Conservation (phyloP, 2,329 filamentous ascomycete species). For the Pseudocercospora crystallina region DNA sequence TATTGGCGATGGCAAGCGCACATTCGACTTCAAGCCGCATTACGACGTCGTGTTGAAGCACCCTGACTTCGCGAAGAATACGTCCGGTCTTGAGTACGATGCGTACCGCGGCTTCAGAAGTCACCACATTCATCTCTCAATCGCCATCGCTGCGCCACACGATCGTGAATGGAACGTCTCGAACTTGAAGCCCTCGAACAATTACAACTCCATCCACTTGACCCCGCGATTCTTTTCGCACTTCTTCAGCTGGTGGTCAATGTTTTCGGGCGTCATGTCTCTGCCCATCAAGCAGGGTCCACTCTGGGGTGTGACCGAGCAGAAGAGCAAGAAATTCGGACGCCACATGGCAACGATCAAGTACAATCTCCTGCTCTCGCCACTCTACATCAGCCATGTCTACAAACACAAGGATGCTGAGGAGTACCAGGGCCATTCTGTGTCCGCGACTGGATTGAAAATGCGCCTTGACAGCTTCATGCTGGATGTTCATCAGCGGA, state of each 20-base stretch:
- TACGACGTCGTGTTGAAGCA: slow-evolving; percentile 87
- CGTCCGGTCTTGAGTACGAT: slow-evolving; percentile 66
- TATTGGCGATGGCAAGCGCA: slow-evolving; percentile 68
- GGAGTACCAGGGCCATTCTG: slow-evolving; percentile 72
- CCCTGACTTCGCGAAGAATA: slow-evolving; percentile 67
- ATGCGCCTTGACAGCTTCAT: slow-evolving; percentile 95
- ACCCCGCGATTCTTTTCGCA: slow-evolving; percentile 96
- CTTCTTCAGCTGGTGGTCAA: slow-evolving; percentile 96
- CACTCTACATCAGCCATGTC: slow-evolving; percentile 91
- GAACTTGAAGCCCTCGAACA: slow-evolving; percentile 73
- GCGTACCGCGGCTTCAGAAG: slow-evolving; percentile 97
- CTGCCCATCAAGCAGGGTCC: slow-evolving; percentile 88
- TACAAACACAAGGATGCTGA: slow-evolving; percentile 98
- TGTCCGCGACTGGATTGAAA: slow-evolving; percentile 94
- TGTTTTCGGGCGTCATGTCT: slow-evolving; percentile 93
- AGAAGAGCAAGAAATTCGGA: slow-evolving; percentile 98
- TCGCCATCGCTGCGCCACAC: slow-evolving; percentile 83
- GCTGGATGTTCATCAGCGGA: slow-evolving; percentile 89
- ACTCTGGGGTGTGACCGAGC: slow-evolving; percentile 88
- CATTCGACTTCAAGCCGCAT: slow-evolving; percentile 87
- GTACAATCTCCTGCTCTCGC: slow-evolving; percentile 89
- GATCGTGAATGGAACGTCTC: slow-evolving; percentile 82
- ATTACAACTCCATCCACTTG: slow-evolving; percentile 95
- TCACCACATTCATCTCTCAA: slow-evolving; percentile 91
- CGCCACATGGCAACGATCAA: slow-evolving; percentile 97